Base-by-base conservation (phyloP, 139 green algal species). In the Chlamydomonas schloesseri region DNA sequence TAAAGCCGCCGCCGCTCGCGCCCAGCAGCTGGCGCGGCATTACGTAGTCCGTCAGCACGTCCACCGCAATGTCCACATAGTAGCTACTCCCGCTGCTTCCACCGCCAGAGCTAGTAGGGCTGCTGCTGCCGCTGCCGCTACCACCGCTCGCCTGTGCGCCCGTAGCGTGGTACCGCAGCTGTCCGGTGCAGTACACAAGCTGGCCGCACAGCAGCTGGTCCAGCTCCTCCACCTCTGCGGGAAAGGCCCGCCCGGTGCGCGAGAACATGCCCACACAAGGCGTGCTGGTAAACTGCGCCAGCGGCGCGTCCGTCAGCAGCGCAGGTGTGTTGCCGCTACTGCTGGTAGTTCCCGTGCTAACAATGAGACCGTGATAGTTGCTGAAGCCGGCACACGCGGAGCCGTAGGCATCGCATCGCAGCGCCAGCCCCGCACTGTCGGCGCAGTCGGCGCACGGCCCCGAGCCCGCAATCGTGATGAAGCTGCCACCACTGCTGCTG, bases 181-280 rank as follows among this genome's bases (percentile, higher is more conserved):
- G 71, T 18, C 37, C 24, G 8, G 29, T 34, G 81, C 89, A 92
- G 75, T 90, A 92, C 6, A 72, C 57, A 0, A 2, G 47, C 34
- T 84, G 75, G 31, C 89, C 85, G 60, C 89, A 92, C 50, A 92
- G 62, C 75, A 92, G 60, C 31, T 55, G 47, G 62, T 92, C 89
- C 36, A 92, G 75, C 13, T 68, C 55, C 34, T 90, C 85, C 26
- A 89, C 79, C 72, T 89, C 85, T 5, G 26, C 10, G 0, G 87
- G 79, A 33, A 81, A 71, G n/a, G 6, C 53, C 26, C 17, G 24
- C 24, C 6, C 36, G 4, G 74, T 53, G n/a, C 85, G 80, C 23
- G 37, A 36, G 60, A 74, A 92, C 24, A 83, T 65, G 23, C 89
- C 89, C 1, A 20, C 55, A 75, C 89, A 92, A 11, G 85, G 85